Base-by-base conservation (phyloP, 2,329 filamentous ascomycete species). In the Fusarium hostae region DNA sequence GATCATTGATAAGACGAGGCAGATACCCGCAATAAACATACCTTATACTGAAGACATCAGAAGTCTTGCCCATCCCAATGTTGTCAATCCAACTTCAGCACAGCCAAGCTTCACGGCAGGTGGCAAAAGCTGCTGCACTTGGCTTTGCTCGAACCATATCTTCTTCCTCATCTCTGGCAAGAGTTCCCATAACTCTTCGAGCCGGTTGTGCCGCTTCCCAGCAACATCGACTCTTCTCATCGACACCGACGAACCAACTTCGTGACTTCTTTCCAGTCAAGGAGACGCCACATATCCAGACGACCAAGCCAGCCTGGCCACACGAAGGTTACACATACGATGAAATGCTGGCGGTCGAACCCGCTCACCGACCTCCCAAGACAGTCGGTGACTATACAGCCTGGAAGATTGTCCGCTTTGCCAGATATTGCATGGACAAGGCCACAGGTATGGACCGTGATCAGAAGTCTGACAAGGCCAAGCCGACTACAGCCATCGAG, bases 361-460 rank as follows among this genome's bases (percentile, higher is more conserved):
- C 95, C 6, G 94, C 91, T 26, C 95, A 98, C 79, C 91, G 95
- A 28, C 81, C 91, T 73, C 89, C 92, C 3, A 86, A 89, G 76
- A 92, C 89, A 16, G 86, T 89, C 78, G 92, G 94, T 8, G 96
- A 99, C 79, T 90, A 89, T 83, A 82, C 92, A 6, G 96, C 96
- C 5, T 90, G 96, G 78, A 87, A 88, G 64, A 89, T 94, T 71
- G 91, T 98, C 52, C 89, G 93, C 10, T 72, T 94, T 26, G 87
- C 94, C 41, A 88, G 95, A 54, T 95, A 89, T 86, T 90, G 90
- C 13, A 94, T 97, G 82, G 95, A 98, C 79, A 82, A 91, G 39
- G 92, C 87, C 20, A 97, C 95, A 0, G 94, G 94, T 16, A 85
- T 90, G 82, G 81, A 80, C 40, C 92, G 94, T 74, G 90, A 89